A percentile compares a stretch with the other conserved stretches of the same genome.
Conservation (phyloP, 345 rosid genomes). For the Passiflora organensis region DNA sequence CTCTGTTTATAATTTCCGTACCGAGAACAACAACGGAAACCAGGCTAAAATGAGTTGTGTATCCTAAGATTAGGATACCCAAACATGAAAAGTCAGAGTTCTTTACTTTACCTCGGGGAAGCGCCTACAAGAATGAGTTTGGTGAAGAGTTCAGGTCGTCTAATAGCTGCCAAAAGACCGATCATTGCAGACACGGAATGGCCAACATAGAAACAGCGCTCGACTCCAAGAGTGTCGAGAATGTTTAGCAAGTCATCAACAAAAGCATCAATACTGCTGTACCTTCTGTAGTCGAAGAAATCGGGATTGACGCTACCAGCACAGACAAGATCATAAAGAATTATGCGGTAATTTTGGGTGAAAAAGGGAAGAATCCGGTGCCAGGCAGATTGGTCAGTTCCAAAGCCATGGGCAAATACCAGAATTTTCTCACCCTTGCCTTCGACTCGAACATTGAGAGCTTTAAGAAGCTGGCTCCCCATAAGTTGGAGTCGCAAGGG, state of each 20-base stretch:
- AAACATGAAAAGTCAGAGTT: too few relatives aligned
- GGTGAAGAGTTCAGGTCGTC: conserved; percentile 73
- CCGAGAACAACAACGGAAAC: background rate
- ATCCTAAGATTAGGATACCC: too few relatives aligned
- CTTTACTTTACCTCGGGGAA: conserved; percentile 51
- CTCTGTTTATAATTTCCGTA: too few relatives aligned
- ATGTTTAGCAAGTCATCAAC: conserved; percentile 75
- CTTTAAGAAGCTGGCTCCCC: conserved; percentile 53
- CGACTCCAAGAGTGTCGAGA: conserved; percentile 58
- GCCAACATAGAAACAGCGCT: conserved; percentile 61
- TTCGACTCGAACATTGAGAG: conserved; percentile 60
- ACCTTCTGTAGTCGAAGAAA: conserved; percentile 53
- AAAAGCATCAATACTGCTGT: conserved; percentile 65
- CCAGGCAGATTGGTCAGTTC: conserved; percentile 91
- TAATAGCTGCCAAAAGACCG: conserved; percentile 73
- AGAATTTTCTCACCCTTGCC: conserved; percentile 63
- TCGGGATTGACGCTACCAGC: conserved; percentile 88
- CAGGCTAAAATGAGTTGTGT: too few relatives aligned
- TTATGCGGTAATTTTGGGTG: conserved; percentile 38
- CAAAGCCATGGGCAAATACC: conserved; percentile 75
- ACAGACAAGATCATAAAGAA: conserved; percentile 76
- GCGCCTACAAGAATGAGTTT: conserved; percentile 76
- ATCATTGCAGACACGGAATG: conserved; percentile 93
- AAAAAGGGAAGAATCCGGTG: conserved; percentile 68
- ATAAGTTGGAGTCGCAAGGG: too few relatives aligned